Evolutionary conservation across 2,329 filamentous ascomycete species (phyloP).

Genomic region (Fusarium decemcellulare): DNA sequence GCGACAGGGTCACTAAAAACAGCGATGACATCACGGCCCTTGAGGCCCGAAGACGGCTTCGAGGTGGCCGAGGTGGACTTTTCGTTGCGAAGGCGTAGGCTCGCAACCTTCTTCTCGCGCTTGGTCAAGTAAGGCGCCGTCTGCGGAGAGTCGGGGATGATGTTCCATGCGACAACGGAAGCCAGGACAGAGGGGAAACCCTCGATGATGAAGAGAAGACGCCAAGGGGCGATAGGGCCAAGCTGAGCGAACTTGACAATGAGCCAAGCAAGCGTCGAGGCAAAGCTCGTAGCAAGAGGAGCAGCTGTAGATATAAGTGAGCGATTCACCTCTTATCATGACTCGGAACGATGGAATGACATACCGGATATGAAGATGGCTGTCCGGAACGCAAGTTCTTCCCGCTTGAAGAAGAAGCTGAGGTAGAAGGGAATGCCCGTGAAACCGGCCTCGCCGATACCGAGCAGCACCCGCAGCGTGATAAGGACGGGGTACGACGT

Average conservation of each 20-base stretch:
- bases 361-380: slow-evolving; percentile 86
- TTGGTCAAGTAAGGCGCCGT: slow-evolving; percentile 74
- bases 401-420: slow-evolving; percentile 74
- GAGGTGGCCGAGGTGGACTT: slow-evolving; percentile 47
- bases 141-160: slow-evolving; percentile 82
- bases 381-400: slow-evolving; percentile 87
- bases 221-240: slow-evolving; percentile 84
- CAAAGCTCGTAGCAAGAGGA: slow-evolving; percentile 82
- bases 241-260: slow-evolving; percentile 78
- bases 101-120: slow-evolving; percentile 78
- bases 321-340: background rate
- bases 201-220: slow-evolving; percentile 87
- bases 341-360: slow-evolving; percentile 33
- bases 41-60: slow-evolving; percentile 56
- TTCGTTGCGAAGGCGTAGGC: slow-evolving; percentile 73
- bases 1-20: slow-evolving; percentile 53
- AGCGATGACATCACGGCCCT: slow-evolving; percentile 69
- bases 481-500: slow-evolving; percentile 75
- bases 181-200: slow-evolving; percentile 87
- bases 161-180: slow-evolving; percentile 79
- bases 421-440: slow-evolving; percentile 75
- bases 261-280: slow-evolving; percentile 82
- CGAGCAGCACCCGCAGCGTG: slow-evolving; percentile 68
- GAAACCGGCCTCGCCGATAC: slow-evolving; percentile 76
- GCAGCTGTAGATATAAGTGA: slow-evolving; percentile 75